Evolutionary conservation across 805 yeast species (phyloP).

Genomic region (Candida ulmi): DNA sequence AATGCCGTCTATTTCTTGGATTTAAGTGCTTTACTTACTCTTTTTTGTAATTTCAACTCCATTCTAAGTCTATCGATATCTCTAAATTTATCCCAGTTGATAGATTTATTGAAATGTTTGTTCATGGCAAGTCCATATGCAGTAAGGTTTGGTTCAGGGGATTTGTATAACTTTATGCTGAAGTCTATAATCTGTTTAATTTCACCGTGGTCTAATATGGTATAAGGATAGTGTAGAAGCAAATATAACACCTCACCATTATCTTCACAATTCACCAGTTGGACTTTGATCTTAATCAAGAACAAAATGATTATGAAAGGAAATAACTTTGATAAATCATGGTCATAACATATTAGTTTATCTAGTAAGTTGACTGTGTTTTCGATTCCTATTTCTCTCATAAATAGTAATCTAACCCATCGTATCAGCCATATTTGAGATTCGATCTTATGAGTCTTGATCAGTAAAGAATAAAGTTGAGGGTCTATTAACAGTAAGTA

Average conservation of each 20-base stretch:
- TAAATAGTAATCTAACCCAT: slow-evolving; percentile 38
- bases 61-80: slow-evolving; percentile 40
- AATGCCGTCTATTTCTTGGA: background rate
- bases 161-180: slow-evolving; percentile 28
- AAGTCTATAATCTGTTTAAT: slow-evolving; percentile 26
- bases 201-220: slow-evolving; percentile 22
- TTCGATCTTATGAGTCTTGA: slow-evolving; percentile 39
- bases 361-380: slow-evolving; percentile 36
- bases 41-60: slow-evolving; percentile 42
- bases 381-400: slow-evolving; percentile 39
- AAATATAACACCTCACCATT: slow-evolving; percentile 42
- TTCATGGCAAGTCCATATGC: slow-evolving; percentile 37
- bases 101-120: slow-evolving; percentile 32
- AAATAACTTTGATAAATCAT: slow-evolving; percentile 29
- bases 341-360: slow-evolving; percentile 28
- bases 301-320: slow-evolving; percentile 34
- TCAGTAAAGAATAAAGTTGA: slow-evolving; percentile 37
- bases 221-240: slow-evolving; percentile 39
- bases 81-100: slow-evolving; percentile 32
- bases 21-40: slow-evolving; percentile 24
- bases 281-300: slow-evolving; percentile 38
- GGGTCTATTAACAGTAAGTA: slow-evolving; percentile 41
- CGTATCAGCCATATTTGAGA: slow-evolving; percentile 48
- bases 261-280: slow-evolving; percentile 38
- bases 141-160: slow-evolving; percentile 28